Evolutionary conservation across 495 filamentous ascomycete species (phyloP).

Genomic region (Cercophora scortea): DNA sequence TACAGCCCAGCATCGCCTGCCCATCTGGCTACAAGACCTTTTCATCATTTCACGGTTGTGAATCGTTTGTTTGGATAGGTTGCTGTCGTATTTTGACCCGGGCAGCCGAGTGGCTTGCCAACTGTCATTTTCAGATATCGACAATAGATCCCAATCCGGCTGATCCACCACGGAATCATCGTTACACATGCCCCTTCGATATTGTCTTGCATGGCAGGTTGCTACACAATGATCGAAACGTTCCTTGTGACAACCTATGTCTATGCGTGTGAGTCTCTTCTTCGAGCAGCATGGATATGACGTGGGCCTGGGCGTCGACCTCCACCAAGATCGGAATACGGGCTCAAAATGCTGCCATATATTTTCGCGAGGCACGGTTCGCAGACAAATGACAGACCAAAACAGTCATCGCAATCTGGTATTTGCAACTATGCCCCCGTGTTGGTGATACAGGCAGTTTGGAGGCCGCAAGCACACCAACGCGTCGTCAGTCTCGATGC

Average conservation of each 20-base stretch:
- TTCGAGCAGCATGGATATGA: too few relatives aligned
- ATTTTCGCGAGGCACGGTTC: not conserved
- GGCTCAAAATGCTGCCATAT: conserved; percentile 4
- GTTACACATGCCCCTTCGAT: not conserved
- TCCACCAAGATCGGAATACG: not conserved
- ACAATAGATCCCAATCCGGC: not conserved
- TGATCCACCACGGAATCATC: not conserved
- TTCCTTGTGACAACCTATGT: not conserved
- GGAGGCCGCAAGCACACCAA: too few relatives aligned
- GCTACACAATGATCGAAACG: not conserved
- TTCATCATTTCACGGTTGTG: not conserved
- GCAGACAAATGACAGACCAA: not conserved
- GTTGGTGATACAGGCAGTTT: too few relatives aligned
- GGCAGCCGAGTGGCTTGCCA: not conserved
- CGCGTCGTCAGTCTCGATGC: too few relatives aligned
- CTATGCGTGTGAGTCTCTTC: not conserved
- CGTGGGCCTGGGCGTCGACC: too few relatives aligned
- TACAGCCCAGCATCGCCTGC: not conserved
- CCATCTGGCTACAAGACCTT: not conserved
- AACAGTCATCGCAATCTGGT: not conserved
- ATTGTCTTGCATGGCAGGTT: not conserved
- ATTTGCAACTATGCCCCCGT: not conserved
- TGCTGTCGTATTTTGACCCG: not conserved
- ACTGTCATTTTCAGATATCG: not conserved
- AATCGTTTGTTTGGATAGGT: not conserved